Evolutionary conservation across 2,329 filamentous ascomycete species (phyloP), one percentile per base, ranked within the genome.

Genomic region (Ceratocystis papillata): DNA sequence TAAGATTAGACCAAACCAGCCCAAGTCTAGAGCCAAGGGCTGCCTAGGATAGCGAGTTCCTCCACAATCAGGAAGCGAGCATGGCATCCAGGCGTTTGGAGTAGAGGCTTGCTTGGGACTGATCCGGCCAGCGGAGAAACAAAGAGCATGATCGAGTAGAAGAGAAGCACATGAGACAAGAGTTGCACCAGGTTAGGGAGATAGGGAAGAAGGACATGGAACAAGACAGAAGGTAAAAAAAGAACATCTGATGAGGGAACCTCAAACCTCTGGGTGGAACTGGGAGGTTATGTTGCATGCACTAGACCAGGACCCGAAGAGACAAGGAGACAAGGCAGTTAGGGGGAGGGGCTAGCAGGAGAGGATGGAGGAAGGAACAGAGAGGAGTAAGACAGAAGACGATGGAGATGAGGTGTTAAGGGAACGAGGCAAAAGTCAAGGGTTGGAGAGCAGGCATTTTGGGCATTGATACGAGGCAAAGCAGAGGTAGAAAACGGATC

Each of bases 101-200:
- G 20, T 53, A 53, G 48, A 53, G 20, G 5, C 7, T 28, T 10
- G 48, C 22, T 10, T 48, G 17, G 6, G 46, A 4, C 20, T 20
- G 46, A 48, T 10, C 17, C 46, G 8, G 20, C 46, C 6, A 15
- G 37, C 10, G 2, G 22, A 28, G 48, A 53, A 53, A 53, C 48
- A 53, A 53, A 25, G 5, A 20, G 12, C 5, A 25, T 25, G 20
- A 53, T 3, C 8, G 33, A 12, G 33, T 37, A 37, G 37, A 53
- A 53, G 48, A 53, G n/a, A 12, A 53, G 48, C n/a, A 59, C 7
- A 59, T 37, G 55, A 59, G 28, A 59, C 55, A 37, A 25, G 55
- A 59, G 55, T n/a, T 33, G 55, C 55, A 17, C 20, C 28, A 37
- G 55, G 55, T 8, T 15, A 8, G 15, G 3, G n/a, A 22, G 46